A percentile compares a stretch with the other conserved stretches of the same genome.
phyloP scores from a whole-genome alignment of 768 basidiomycete species.

The Tricholoma matsutake region DNA sequence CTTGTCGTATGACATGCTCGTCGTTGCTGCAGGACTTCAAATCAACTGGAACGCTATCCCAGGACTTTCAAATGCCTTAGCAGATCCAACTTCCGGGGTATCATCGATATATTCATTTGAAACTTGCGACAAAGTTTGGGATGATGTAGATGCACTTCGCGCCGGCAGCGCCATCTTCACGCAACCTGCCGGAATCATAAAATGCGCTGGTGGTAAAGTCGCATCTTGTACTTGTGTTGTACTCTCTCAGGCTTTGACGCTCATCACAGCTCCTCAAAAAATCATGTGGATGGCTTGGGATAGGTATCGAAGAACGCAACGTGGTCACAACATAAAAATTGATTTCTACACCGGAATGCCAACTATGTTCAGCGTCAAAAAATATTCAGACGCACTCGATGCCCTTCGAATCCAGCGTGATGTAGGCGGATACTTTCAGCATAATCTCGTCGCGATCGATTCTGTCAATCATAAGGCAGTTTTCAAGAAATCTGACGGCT shows the following conservation, averaged over 20 bases:
- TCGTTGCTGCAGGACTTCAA: constrained; percentile 88
- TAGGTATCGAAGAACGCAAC: constrained; percentile 59
- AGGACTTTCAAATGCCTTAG: constrained; percentile 73
- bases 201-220: constrained; percentile 81
- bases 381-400: constrained; percentile 89
- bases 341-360: constrained; percentile 92
- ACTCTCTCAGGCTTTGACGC: constrained; percentile 1
- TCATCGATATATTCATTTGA: constrained; percentile 91
- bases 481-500: constrained; percentile 77
- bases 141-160: constrained; percentile 71
- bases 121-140: constrained; percentile 87
- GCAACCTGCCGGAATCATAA: constrained; percentile 88
- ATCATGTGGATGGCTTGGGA: constrained; percentile 99
- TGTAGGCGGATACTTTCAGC: constrained; percentile 76
- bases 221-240: background rate
- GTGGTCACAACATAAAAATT: constrained; percentile 54
- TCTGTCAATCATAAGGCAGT: constrained; percentile 69
- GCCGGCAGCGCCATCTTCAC: constrained; percentile 90
- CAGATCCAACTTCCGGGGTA: constrained; percentile 75
- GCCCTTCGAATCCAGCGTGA: constrained; percentile 73
- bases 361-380: constrained; percentile 95
- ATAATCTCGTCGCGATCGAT: constrained; percentile 80
- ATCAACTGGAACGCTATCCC: constrained; percentile 77
- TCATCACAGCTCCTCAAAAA: constrained; percentile 69
- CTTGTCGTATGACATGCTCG: constrained; percentile 78